A percentile compares a stretch with the other conserved stretches of the same genome.
Evolutionary conservation across 352 stramenopile species (phyloP).

Genomic region (Phytophthora crassamura): DNA sequence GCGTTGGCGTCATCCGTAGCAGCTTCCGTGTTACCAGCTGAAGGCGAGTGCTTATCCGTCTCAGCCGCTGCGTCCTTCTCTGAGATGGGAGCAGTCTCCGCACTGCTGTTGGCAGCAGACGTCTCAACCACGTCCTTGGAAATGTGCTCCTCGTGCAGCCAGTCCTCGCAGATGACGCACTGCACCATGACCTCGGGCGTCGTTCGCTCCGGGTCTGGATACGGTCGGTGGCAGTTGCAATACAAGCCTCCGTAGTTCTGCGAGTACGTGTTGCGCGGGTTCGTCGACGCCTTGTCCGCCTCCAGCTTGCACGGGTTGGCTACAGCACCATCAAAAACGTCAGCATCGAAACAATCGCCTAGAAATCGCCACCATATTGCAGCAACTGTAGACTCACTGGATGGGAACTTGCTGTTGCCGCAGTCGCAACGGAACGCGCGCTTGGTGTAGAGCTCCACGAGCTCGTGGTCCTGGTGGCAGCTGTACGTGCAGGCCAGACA

Average conservation of each 20-base stretch:
- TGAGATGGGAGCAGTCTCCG: background rate
- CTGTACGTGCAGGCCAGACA: conserved; percentile 80
- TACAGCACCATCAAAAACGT: conserved; percentile 15
- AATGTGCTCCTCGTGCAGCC: conserved; percentile 80
- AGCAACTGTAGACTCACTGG: conserved; percentile 25
- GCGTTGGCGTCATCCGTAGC: conserved; percentile 6
- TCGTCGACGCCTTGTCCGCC: conserved; percentile 54
- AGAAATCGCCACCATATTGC: background rate
- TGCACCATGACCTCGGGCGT: conserved; percentile 77
- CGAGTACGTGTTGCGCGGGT: conserved; percentile 71
- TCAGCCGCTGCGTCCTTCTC: conserved; percentile 3
- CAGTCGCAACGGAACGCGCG: conserved; percentile 78
- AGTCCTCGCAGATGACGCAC: conserved; percentile 82
- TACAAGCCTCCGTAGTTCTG: conserved; percentile 77
- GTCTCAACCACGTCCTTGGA: conserved; percentile 24
- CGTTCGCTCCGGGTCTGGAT: conserved; percentile 75
- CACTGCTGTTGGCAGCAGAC: background rate
- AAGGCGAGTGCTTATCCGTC: conserved; percentile 14
- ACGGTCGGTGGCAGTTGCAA: conserved; percentile 77
- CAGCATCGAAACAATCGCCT: background rate
- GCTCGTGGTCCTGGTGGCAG: conserved; percentile 77
- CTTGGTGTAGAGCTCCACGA: conserved; percentile 86
- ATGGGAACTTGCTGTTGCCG: conserved; percentile 68
- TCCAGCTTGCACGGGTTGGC: conserved; percentile 61
- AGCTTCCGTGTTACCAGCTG: conserved; percentile 2